These are phyloP conservation scores for Leccinum olivaceopallidum DNA, from an alignment of 768 basidiomycete genomes.

Conservation along the genomic window DNA sequence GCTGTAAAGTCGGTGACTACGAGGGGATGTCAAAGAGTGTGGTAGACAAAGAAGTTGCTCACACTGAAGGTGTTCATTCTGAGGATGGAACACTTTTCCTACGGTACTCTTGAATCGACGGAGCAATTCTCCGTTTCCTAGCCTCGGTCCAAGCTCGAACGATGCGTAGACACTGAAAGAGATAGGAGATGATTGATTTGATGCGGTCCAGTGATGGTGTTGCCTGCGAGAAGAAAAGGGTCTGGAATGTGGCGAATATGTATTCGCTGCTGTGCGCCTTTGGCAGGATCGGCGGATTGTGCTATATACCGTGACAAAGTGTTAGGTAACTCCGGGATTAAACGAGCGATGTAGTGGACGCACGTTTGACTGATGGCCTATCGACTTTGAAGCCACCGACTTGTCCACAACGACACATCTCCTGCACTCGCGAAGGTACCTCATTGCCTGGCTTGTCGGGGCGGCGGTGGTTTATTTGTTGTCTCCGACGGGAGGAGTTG, in stretches of 20 bases:
- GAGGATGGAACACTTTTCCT: too few species aligned
- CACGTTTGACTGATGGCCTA: conserved; percentile 38
- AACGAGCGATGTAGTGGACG: conserved; percentile 31
- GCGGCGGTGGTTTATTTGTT: conserved; percentile 16
- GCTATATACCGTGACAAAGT: conserved; percentile 25
- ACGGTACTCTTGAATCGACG: too few species aligned
- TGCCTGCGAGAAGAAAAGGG: conserved; percentile 39
- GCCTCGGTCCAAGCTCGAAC: too few species aligned
- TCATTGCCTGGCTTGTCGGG: conserved; percentile 21
- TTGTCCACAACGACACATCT: conserved; percentile 65
- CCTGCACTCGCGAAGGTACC: conserved; percentile 39
- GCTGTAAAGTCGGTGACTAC: too few species aligned
- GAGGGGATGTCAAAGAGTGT: too few species aligned
- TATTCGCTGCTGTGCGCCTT: conserved; percentile 68
- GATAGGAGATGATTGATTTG: conserved; percentile 25
- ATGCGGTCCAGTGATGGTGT: conserved; percentile 53
- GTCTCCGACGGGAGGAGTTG: conserved; percentile 27
- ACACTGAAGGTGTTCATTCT: too few species aligned
- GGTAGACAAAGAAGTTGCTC: too few species aligned
- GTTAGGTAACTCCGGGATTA: background rate
- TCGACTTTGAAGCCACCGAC: conserved; percentile 68
- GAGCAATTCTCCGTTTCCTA: too few species aligned
- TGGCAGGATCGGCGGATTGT: conserved; percentile 46
- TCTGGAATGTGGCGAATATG: conserved; percentile 58
- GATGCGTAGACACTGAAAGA: too few species aligned